Conservation (phyloP, 2,329 filamentous ascomycete species). For the Diaporthe capsici region DNA sequence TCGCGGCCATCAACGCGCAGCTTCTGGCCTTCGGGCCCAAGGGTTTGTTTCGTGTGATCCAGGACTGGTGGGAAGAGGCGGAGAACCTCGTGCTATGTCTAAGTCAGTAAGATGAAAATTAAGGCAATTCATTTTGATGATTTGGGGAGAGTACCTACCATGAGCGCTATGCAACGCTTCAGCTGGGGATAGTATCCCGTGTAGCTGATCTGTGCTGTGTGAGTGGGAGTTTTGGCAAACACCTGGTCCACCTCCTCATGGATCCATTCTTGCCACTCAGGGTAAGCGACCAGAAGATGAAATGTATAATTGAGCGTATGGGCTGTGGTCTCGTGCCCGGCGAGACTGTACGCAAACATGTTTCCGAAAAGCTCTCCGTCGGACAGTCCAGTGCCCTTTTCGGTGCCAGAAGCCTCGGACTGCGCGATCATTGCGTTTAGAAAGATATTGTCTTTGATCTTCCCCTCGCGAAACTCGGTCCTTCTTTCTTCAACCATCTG, state of each 20-base stretch:
- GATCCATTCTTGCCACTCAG: conserved; percentile 18
- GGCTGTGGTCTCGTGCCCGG: conserved; percentile 31
- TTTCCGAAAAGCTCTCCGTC: conserved; percentile 14
- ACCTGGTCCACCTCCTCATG: conserved; percentile 24
- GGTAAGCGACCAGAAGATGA: conserved; percentile 4
- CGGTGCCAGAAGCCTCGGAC: background rate
- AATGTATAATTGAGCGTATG: conserved; percentile 20
- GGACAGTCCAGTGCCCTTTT: background rate
- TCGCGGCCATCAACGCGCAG: background rate
- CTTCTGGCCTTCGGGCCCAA: background rate
- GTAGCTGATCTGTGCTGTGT: conserved; percentile 9
- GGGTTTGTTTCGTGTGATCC: background rate
- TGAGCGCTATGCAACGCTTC: conserved; percentile 33
- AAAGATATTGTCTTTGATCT: conserved; percentile 10
- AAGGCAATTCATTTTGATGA: background rate
- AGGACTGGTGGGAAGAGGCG: conserved; percentile 31
- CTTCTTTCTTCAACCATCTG: conserved; percentile 19
- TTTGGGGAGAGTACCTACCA: conserved; percentile 3
- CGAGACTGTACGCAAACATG: conserved; percentile 13
- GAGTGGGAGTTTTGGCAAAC: background rate
- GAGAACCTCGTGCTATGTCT: conserved; percentile 27
- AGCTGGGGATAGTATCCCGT: conserved; percentile 20
- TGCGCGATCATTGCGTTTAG: conserved; percentile 13
- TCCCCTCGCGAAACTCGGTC: background rate
- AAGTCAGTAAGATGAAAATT: background rate